These are phyloP conservation scores for Pichia scutulata DNA, from an alignment of 805 yeast genomes.

Conservation along the genomic window DNA sequence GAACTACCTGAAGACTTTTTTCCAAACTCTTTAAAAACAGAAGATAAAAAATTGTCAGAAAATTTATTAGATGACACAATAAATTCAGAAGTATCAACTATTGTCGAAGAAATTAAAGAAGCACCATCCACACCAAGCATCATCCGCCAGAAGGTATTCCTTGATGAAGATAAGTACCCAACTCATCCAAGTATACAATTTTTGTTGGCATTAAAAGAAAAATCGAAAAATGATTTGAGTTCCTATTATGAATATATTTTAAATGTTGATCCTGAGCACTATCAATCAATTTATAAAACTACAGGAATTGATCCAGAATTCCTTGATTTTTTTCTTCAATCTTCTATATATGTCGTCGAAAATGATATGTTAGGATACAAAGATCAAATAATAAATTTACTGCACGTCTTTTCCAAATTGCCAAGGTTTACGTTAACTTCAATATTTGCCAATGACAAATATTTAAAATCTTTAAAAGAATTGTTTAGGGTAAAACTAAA, in stretches of 20 bases:
- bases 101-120: background rate
- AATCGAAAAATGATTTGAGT: conserved; percentile 15
- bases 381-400: conserved; percentile 16
- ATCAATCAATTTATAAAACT: conserved; percentile 28
- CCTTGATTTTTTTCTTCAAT: conserved; percentile 40
- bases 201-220: conserved; percentile 31
- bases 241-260: conserved; percentile 33
- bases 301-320: conserved; percentile 45
- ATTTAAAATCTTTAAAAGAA: background rate
- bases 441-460: conserved; percentile 25
- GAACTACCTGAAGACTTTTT: conserved; percentile 15
- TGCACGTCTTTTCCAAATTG: conserved; percentile 26
- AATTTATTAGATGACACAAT: background rate
- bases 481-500: conserved; percentile 1
- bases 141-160: background rate
- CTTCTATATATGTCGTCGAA: conserved; percentile 24
- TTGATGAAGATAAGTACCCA: conserved; percentile 29
- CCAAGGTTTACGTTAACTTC: conserved; percentile 33
- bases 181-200: conserved; percentile 40
- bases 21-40: background rate
- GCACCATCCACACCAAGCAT: background rate
- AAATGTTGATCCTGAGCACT: conserved; percentile 20
- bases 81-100: background rate
- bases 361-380: conserved; percentile 11
- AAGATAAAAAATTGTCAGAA: background rate